phyloP scores from a whole-genome alignment of 306 rosid species.

The Casuarina glauca region DNA sequence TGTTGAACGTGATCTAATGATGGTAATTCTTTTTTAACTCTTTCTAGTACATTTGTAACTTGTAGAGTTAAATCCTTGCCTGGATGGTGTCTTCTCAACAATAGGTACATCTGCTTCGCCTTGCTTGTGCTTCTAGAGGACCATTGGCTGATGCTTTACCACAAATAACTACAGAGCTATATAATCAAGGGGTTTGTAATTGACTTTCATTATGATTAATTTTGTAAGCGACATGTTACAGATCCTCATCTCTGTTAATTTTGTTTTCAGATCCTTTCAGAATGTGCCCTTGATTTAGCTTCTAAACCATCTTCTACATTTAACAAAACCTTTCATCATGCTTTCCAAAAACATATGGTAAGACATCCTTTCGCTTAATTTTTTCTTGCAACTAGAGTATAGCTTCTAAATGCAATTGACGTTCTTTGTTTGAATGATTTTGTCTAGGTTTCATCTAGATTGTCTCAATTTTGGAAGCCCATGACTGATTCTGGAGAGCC shows the following conservation, averaged over 20 bases:
- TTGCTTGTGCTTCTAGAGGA: conserved; percentile 71
- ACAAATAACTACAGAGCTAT: conserved; percentile 67
- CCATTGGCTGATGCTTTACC: conserved; percentile 63
- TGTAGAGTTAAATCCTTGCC: conserved; percentile 12
- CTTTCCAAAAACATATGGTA: conserved; percentile 68
- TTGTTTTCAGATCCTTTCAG: conserved; percentile 66
- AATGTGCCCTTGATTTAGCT: conserved; percentile 71
- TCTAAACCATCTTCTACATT: conserved; percentile 61
- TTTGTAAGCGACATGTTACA: conserved; percentile 26
- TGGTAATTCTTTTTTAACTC: conserved; percentile 49
- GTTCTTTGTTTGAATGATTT: conserved; percentile 16
- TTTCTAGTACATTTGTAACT: conserved; percentile 16
- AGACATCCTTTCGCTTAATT: conserved; percentile 25
- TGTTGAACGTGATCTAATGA: conserved; percentile 62
- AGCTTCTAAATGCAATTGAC: conserved; percentile 10
- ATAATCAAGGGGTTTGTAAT: conserved; percentile 66
- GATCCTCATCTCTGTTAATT: conserved; percentile 42
- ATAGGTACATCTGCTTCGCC: conserved; percentile 88
- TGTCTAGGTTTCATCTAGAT: conserved; percentile 62
- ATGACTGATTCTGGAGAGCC: conserved; percentile 64
- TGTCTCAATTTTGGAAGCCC: conserved; percentile 78
- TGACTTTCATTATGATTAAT: conserved; percentile 7
- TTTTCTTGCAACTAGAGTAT: conserved; percentile 21
- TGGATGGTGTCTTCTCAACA: conserved; percentile 24
- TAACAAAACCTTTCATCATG: conserved; percentile 59